Conservation (phyloP, 2,329 filamentous ascomycete genomes). For the Aspergillus sp. region DNA sequence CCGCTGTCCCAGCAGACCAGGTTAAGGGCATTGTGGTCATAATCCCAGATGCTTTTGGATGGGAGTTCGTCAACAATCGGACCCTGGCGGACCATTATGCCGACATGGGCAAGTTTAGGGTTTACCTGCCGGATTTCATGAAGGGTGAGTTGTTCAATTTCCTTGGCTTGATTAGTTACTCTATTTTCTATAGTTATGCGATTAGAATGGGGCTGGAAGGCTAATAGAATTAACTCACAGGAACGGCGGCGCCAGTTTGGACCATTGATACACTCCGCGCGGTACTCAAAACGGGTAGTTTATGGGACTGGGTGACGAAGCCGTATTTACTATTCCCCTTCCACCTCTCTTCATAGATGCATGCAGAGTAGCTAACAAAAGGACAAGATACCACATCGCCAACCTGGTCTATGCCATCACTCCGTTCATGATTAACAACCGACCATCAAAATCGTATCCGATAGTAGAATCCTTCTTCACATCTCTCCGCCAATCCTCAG, state of each 20-base stretch:
- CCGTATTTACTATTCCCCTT: constrained; percentile 17
- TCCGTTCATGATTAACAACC: constrained; percentile 27
- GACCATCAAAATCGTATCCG: constrained; percentile 29
- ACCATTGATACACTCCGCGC: constrained; percentile 6
- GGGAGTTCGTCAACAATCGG: constrained; percentile 54
- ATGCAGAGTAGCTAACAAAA: background rate
- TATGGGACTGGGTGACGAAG: constrained; percentile 19
- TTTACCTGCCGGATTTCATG: constrained; percentile 61
- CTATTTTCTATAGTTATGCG: too few relatives aligned
- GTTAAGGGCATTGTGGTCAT: constrained; percentile 54
- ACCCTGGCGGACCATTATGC: constrained; percentile 57
- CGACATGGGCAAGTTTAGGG: constrained; percentile 49
- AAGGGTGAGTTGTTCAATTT: constrained; percentile 32
- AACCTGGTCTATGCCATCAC: constrained; percentile 12
- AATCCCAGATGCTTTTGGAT: constrained; percentile 58
- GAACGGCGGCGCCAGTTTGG: constrained; percentile 17
- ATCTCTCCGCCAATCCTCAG: constrained; percentile 33
- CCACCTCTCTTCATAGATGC: background rate
- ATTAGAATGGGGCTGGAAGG: background rate
- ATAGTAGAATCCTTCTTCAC: constrained; percentile 41
- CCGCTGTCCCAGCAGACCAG: constrained; percentile 29
- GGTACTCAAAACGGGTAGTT: constrained; percentile 3
- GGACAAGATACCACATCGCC: constrained; percentile 17
- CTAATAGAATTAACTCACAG: constrained; percentile 5
- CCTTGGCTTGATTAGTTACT: too few relatives aligned